Evolutionary conservation across 2,329 filamentous ascomycete genomes (phyloP).

Genomic region (Alternaria panax): DNA sequence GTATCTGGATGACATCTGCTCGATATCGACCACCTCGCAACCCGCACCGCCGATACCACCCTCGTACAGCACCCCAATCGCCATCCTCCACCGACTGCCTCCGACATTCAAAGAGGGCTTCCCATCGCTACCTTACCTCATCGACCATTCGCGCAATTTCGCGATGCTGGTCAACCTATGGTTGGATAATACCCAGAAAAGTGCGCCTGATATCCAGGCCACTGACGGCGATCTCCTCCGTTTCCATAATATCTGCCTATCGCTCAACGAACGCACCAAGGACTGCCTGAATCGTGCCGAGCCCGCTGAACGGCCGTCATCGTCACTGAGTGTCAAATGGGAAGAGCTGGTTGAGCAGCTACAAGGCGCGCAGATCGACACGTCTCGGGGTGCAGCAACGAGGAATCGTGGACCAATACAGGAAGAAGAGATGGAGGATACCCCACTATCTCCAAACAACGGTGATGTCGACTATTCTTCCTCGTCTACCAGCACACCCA

Average conservation of each 20-base stretch:
- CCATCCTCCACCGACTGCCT: slow-evolving; percentile 83
- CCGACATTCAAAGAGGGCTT: slow-evolving; percentile 88
- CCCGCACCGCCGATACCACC: slow-evolving; percentile 73
- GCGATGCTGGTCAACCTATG: slow-evolving; percentile 83
- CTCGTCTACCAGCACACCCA: slow-evolving; percentile 44
- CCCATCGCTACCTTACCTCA: slow-evolving; percentile 88
- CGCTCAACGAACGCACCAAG: slow-evolving; percentile 57
- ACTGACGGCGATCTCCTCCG: slow-evolving; percentile 56
- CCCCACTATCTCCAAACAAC: slow-evolving; percentile 33
- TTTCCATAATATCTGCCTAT: slow-evolving; percentile 60
- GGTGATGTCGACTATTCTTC: slow-evolving; percentile 36
- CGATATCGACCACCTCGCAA: slow-evolving; percentile 72
- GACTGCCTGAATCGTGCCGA: slow-evolving; percentile 61
- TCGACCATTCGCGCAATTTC: slow-evolving; percentile 86
- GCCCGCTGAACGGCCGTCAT: slow-evolving; percentile 60
- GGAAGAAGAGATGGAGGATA: slow-evolving; percentile 35
- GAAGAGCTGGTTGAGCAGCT: slow-evolving; percentile 61
- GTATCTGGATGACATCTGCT: slow-evolving; percentile 86
- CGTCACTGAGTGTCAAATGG: slow-evolving; percentile 58
- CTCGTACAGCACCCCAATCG: slow-evolving; percentile 90
- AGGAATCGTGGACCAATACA: slow-evolving; percentile 37
- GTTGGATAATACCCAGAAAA: slow-evolving; percentile 63
- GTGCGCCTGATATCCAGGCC: slow-evolving; percentile 48
- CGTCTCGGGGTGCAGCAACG: slow-evolving; percentile 42
- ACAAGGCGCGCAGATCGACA: slow-evolving; percentile 44